Percentiles rank a stretch among this genome's conserved stretches.
phyloP scores from a whole-genome alignment of 192 early-diverging fungal genomes.

The Pilaira anomala region DNA sequence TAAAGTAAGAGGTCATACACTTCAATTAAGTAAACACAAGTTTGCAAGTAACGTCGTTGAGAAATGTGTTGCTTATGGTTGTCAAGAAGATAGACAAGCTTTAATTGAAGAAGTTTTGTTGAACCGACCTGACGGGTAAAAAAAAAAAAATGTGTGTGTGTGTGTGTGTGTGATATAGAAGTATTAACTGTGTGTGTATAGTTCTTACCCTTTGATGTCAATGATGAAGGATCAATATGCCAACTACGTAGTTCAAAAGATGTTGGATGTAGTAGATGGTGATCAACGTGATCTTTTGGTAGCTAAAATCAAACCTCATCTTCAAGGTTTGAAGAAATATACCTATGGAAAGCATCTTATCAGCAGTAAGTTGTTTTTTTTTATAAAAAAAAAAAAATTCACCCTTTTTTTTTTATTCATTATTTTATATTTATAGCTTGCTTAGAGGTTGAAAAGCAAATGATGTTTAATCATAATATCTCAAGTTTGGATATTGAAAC shows the following conservation, averaged over 20 bases:
- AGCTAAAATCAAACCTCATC: conserved; percentile 87
- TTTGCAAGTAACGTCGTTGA: conserved; percentile 99
- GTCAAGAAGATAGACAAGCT: conserved; percentile 75
- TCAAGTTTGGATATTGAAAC: neutral
- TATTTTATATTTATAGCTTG: conserved; percentile 4
- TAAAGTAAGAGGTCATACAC: conserved; percentile 88
- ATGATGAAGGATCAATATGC: conserved; percentile 99
- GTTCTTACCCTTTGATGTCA: conserved; percentile 75
- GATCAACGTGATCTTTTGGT: conserved; percentile 83
- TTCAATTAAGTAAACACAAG: conserved; percentile 96
- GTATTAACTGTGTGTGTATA: conserved; percentile 20
- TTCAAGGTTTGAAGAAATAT: conserved; percentile 90
- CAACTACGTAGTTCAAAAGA: conserved; percentile 99
- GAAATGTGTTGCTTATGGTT: conserved; percentile 95
- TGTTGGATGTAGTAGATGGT: conserved; percentile 95
- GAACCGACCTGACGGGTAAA: conserved; percentile 80
- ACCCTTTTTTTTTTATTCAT: neutral
- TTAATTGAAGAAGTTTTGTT: conserved; percentile 93
- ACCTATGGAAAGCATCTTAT: conserved; percentile 98
- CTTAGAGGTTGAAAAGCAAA: conserved; percentile 16
- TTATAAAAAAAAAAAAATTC: neutral
- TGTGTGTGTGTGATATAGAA: no score
- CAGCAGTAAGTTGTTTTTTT: conserved; percentile 53
- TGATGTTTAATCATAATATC: conserved; percentile 3
- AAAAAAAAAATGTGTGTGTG: neutral